Percentiles rank a stretch among this genome's conserved stretches.
These are phyloP conservation scores for Colletotrichum viniferum DNA, from an alignment of 2,329 filamentous ascomycete genomes.

Conservation along the genomic window DNA sequence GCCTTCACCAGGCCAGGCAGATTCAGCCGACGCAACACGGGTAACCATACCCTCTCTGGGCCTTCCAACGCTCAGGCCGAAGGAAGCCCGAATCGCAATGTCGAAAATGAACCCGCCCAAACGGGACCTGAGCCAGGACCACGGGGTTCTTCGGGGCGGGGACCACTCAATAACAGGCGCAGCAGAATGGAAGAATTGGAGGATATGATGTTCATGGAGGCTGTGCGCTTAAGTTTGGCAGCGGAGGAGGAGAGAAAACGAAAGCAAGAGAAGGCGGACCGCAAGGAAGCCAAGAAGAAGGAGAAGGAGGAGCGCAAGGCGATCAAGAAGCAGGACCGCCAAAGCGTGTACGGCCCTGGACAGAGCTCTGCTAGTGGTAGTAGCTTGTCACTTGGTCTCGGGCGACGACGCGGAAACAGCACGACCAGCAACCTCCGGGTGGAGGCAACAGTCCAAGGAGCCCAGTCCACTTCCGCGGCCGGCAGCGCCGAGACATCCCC, in stretches of 20 bases:
- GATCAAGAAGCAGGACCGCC: constrained; percentile 64
- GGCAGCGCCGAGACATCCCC: constrained; percentile 23
- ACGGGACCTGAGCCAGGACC: constrained; percentile 37
- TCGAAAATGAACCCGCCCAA: constrained; percentile 28
- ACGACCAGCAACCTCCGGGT: constrained; percentile 62
- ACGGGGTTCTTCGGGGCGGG: constrained; percentile 33
- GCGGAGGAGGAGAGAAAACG: constrained; percentile 91
- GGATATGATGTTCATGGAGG: constrained; percentile 98
- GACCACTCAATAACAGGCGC: constrained; percentile 34
- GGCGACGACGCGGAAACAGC: constrained; percentile 64
- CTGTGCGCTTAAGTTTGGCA: constrained; percentile 87
- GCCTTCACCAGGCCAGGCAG: constrained; percentile 45
- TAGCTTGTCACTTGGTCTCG: constrained; percentile 65
- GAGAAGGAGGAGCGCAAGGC: constrained; percentile 85
- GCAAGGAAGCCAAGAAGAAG: constrained; percentile 83
- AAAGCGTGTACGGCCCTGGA: constrained; percentile 41
- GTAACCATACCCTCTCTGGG: constrained; percentile 34
- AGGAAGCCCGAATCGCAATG: constrained; percentile 30
- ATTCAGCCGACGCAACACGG: constrained; percentile 61
- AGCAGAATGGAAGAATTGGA: constrained; percentile 84
- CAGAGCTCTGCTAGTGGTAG: constrained; percentile 64
- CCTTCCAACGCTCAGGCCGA: constrained; percentile 33
- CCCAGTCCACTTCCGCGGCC: constrained; percentile 24
- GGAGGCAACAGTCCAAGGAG: constrained; percentile 56
- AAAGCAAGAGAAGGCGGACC: constrained; percentile 80